These are phyloP conservation scores for Ulmus americana DNA, from an alignment of 331 rosid species.

Conservation along the genomic window DNA sequence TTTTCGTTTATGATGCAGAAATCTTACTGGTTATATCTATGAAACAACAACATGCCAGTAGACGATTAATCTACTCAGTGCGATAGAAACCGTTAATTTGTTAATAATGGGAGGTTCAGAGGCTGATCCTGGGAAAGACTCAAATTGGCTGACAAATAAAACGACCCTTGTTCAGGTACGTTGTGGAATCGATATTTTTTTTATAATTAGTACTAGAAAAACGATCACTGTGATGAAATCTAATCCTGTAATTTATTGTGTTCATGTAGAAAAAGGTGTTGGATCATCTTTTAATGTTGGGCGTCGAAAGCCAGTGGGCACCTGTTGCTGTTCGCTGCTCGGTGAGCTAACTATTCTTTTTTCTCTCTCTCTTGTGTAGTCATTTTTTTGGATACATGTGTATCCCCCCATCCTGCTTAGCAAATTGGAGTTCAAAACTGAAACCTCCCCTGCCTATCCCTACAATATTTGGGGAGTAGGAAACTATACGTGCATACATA, in stretches of 20 bases:
- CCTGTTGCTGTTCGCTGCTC: slow-evolving; percentile 75
- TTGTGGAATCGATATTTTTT: slow-evolving; percentile 5
- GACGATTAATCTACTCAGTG: slow-evolving; percentile 88
- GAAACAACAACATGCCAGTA: slow-evolving; percentile 69
- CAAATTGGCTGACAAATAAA: slow-evolving; percentile 65
- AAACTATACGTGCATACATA: neutral
- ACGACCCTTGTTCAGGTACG: slow-evolving; percentile 78
- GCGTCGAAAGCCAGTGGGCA: slow-evolving; percentile 93
- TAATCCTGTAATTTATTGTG: slow-evolving; percentile 27
- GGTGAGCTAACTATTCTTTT: slow-evolving; percentile 38
- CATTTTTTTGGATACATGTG: too few relatives aligned
- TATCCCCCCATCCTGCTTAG: too few relatives aligned
- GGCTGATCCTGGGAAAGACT: slow-evolving; percentile 69
- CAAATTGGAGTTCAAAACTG: too few relatives aligned
- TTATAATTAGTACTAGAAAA: slow-evolving; percentile 17
- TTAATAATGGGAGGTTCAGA: slow-evolving; percentile 66
- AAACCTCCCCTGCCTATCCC: too few relatives aligned
- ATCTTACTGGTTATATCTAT: slow-evolving; percentile 39
- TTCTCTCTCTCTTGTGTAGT: neutral
- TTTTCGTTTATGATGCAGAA: slow-evolving; percentile 19
- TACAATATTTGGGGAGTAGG: too few relatives aligned
- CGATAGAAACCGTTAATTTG: slow-evolving; percentile 68
- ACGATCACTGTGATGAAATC: slow-evolving; percentile 20
- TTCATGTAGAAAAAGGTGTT: slow-evolving; percentile 60
- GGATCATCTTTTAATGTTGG: slow-evolving; percentile 75